Conservation (phyloP, 2,329 filamentous ascomycete genomes). For the Plectosphaerella sp. region DNA sequence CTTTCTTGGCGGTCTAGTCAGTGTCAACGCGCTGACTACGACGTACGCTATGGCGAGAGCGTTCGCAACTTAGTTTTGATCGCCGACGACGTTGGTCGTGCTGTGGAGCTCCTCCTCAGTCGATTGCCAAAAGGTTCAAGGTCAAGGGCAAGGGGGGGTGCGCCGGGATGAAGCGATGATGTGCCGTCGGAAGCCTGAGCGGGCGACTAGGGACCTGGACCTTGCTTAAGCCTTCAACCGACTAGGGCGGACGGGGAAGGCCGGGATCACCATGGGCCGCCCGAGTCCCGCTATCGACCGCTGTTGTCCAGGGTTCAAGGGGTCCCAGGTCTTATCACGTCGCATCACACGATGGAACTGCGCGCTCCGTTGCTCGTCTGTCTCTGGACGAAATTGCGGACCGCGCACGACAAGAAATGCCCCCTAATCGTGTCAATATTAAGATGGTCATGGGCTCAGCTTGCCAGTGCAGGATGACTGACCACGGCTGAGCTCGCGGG, state of each 20-base stretch:
- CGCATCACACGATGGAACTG: constrained; percentile 9
- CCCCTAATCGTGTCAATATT: too few species aligned
- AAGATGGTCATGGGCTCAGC: constrained; percentile 1
- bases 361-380: constrained; percentile 2
- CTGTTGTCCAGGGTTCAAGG: not conserved
- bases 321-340: constrained; percentile 4
- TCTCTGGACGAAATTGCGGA: constrained; percentile 3
- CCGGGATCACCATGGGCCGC: not conserved
- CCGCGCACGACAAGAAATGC: too few species aligned
- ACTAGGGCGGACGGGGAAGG: not conserved
- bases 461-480: constrained; percentile 1
- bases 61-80: not conserved
- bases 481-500: too few species aligned
- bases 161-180: constrained; percentile 3
- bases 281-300: not conserved
- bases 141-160: not conserved
- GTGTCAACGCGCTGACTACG: not conserved
- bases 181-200: not conserved
- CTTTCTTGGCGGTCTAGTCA: not conserved
- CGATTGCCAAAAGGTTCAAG: not conserved
- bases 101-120: not conserved
- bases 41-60: not conserved
- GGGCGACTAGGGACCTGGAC: not conserved
- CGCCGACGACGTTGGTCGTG: not conserved
- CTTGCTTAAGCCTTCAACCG: not conserved